Evolutionary conservation across 2,329 filamentous ascomycete species (phyloP).

Genomic region (Ophiognomonia clavigignenti-juglandacearum): DNA sequence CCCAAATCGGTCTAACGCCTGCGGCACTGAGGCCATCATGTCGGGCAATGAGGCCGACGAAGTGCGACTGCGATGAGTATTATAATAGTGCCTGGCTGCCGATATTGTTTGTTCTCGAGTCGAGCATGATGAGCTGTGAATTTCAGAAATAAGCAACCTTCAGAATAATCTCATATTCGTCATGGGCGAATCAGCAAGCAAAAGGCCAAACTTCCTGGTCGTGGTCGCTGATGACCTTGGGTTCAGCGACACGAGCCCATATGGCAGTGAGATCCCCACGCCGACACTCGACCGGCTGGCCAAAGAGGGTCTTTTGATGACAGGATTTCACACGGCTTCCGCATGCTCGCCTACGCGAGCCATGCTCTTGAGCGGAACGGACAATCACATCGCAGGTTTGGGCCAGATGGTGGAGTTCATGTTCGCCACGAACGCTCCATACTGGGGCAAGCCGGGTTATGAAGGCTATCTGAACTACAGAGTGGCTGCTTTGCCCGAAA

Average conservation of each 20-base stretch:
- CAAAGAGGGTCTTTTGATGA: slow-evolving; percentile 45
- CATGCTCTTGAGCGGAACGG: slow-evolving; percentile 57
- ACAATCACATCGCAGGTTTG: slow-evolving; percentile 49
- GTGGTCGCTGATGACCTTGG: slow-evolving; percentile 25
- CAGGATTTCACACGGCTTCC: slow-evolving; percentile 54
- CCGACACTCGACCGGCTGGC: slow-evolving; percentile 50
- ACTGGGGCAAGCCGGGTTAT: slow-evolving; percentile 21
- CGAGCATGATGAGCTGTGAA: not conserved
- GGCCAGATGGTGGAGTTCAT: slow-evolving; percentile 46
- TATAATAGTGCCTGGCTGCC: not conserved
- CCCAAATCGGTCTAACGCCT: too few species aligned
- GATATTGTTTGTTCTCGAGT: not conserved
- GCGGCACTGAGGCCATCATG: too few species aligned
- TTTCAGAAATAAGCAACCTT: not conserved
- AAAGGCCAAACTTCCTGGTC: slow-evolving; percentile 23
- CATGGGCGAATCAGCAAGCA: too few species aligned
- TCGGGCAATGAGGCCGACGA: not conserved
- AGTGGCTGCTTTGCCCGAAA: slow-evolving; percentile 24
- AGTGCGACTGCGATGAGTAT: not conserved
- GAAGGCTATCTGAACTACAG: slow-evolving; percentile 27
- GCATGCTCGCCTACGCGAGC: slow-evolving; percentile 53
- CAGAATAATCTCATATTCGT: too few species aligned
- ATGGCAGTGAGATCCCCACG: slow-evolving; percentile 52
- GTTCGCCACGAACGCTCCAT: slow-evolving; percentile 24
- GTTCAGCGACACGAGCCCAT: slow-evolving; percentile 27